Evolutionary conservation across 176 grass and related monocot genomes (phyloP).

Genomic region (Avena sativa): DNA sequence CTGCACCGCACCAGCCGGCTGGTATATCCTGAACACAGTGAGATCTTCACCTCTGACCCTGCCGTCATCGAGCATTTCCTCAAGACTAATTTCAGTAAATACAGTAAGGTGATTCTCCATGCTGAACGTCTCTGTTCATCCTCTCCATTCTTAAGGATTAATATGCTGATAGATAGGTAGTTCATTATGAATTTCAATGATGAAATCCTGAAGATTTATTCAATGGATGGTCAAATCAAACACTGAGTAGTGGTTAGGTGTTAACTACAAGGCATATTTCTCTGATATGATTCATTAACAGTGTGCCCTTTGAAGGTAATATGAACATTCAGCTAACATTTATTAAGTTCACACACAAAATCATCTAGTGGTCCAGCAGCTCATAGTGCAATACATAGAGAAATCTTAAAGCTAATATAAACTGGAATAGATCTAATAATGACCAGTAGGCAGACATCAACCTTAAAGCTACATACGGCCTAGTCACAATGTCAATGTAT

Average conservation of each 20-base stretch:
- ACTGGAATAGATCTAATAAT: neutral
- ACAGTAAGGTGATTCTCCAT: constrained; percentile 56
- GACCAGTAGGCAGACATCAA: neutral
- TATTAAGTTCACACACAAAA: neutral
- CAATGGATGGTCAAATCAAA: neutral
- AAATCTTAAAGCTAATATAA: neutral
- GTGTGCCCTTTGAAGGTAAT: neutral
- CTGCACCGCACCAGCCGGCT: constrained; percentile 54
- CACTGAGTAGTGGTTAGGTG: neutral
- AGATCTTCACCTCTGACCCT: constrained; percentile 49
- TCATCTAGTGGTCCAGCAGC: neutral
- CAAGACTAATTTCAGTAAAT: constrained; percentile 66
- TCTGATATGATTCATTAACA: neutral
- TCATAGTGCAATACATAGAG: too few species aligned
- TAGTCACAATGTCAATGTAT: neutral
- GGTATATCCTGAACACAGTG: constrained; percentile 36
- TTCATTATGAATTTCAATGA: neutral
- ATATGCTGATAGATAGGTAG: neutral
- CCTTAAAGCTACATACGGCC: neutral
- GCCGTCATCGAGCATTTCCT: constrained; percentile 55
- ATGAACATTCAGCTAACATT: neutral
- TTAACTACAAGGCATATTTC: neutral
- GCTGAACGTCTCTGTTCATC: neutral
- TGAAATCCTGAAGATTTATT: neutral
- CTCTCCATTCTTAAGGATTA: neutral